A percentile compares a stretch with the other conserved stretches of the same genome.
These are phyloP conservation scores for Lentinula lateritia DNA, from an alignment of 768 basidiomycete genomes.

Conservation along the genomic window DNA sequence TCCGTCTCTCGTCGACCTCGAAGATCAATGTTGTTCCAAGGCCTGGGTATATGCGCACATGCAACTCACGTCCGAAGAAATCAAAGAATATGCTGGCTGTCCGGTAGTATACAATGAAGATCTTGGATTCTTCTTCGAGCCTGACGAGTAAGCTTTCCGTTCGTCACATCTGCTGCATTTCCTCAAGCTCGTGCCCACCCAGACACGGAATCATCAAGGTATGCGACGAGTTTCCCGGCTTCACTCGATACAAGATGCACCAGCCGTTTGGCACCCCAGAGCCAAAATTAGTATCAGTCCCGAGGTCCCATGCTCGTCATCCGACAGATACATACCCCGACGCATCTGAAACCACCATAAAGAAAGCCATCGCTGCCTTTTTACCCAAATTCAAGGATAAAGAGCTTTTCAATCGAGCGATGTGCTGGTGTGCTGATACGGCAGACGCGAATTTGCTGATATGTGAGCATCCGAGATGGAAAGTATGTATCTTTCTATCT, in stretches of 20 bases:
- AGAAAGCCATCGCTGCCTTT: not conserved
- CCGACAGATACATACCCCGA: not conserved
- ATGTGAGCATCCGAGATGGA: conserved; percentile 6
- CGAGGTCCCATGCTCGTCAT: conserved; percentile 7
- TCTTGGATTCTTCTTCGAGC: conserved; percentile 1
- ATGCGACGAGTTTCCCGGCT: conserved; percentile 4
- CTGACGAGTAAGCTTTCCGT: not conserved
- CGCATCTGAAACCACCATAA: not conserved
- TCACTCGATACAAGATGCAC: not conserved
- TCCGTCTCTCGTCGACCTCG: conserved; percentile 4
- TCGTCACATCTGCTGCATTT: not conserved
- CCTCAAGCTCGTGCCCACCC: no score
- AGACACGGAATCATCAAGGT: conserved; percentile 4
- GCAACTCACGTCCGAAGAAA: conserved; percentile 1
- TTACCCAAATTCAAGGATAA: conserved; percentile 3
- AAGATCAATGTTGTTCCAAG: conserved; percentile 6
- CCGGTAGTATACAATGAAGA: conserved; percentile 5
- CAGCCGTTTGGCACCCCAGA: not conserved
- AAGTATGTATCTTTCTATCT: not conserved
- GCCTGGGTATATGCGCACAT: conserved; percentile 7
- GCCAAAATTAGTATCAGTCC: not conserved
- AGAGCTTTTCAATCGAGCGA: conserved; percentile 2
- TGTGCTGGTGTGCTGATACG: conserved; percentile 8
- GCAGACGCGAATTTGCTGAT: conserved; percentile 5
- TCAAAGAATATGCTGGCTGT: not conserved